These are phyloP conservation scores for Westerdykella sp. DNA, from an alignment of 2,329 filamentous ascomycete species.

Conservation along the genomic window DNA sequence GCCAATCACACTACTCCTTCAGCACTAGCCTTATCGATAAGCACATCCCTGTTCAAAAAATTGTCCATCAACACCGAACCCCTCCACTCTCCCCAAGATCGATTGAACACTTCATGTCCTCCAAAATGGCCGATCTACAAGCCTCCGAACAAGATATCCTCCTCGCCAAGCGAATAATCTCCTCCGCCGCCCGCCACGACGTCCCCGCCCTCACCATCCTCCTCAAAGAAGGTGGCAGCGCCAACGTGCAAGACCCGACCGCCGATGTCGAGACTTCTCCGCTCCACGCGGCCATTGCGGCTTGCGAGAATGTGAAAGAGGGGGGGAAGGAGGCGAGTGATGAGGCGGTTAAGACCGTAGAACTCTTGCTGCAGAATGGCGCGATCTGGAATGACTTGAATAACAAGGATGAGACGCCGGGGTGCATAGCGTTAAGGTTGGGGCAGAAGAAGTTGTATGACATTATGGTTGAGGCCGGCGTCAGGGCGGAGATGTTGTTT, in stretches of 20 bases:
- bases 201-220: constrained; percentile 27
- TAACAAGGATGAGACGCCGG: constrained; percentile 34
- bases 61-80: background rate
- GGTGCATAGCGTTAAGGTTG: constrained; percentile 30
- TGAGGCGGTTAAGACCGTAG: constrained; percentile 25
- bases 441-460: constrained; percentile 33
- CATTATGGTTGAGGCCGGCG: constrained; percentile 34
- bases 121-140: constrained; percentile 24
- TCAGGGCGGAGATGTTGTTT: constrained; percentile 32
- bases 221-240: constrained; percentile 29
- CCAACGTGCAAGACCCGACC: constrained; percentile 34
- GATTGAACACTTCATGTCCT: background rate
- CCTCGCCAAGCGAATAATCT: constrained; percentile 34
- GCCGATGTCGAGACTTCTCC: constrained; percentile 30
- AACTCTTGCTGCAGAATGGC: constrained; percentile 32
- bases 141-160: constrained; percentile 33
- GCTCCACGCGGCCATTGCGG: constrained; percentile 30
- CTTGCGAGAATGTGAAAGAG: constrained; percentile 24
- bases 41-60: background rate
- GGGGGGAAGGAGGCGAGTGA: constrained; percentile 24
- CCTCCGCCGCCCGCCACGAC: constrained; percentile 32
- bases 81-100: background rate
- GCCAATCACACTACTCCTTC: too few species aligned
- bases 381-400: constrained; percentile 37
- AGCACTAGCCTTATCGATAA: too few species aligned